These are phyloP conservation scores for Trichoderma pleuroti DNA, from an alignment of 2,329 filamentous ascomycete species.

Conservation along the genomic window DNA sequence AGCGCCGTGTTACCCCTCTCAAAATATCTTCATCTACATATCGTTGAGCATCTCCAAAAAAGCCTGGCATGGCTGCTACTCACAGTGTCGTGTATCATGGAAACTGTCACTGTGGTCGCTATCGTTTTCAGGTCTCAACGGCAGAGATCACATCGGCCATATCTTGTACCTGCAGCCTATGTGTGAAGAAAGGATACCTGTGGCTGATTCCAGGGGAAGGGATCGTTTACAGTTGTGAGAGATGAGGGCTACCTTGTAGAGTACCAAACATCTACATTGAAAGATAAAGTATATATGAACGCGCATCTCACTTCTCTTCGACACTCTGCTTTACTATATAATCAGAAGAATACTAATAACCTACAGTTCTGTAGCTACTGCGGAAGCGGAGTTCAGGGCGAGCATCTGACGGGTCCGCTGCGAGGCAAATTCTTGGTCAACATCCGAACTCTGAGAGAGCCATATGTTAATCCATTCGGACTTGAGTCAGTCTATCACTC, in stretches of 20 bases:
- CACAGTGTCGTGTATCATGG: conserved; percentile 18
- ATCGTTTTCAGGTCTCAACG: conserved; percentile 26
- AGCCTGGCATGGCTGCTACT: neutral
- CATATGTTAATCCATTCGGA: conserved; percentile 25
- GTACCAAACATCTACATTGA: neutral
- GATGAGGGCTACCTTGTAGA: conserved; percentile 19
- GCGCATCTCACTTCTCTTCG: neutral
- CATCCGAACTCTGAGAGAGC: conserved; percentile 23
- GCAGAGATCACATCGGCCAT: conserved; percentile 14
- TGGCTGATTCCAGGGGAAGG: conserved; percentile 24
- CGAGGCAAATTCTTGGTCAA: conserved; percentile 26
- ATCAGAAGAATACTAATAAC: neutral
- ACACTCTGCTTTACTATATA: neutral
- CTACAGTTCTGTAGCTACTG: conserved; percentile 30
- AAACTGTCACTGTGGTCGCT: conserved; percentile 32
- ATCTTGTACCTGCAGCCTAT: conserved; percentile 28
- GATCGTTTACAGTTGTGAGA: conserved; percentile 16
- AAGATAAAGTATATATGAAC: conserved; percentile 20
- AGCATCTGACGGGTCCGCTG: conserved; percentile 26
- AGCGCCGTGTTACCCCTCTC: neutral
- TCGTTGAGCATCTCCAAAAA: neutral
- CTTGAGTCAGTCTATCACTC: conserved; percentile 21
- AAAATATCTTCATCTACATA: neutral
- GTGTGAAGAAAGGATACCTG: conserved; percentile 29
- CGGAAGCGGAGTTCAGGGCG: conserved; percentile 27